Base-by-base conservation (phyloP, 2,329 filamentous ascomycete genomes). In the Blastomyces gilchristii region DNA sequence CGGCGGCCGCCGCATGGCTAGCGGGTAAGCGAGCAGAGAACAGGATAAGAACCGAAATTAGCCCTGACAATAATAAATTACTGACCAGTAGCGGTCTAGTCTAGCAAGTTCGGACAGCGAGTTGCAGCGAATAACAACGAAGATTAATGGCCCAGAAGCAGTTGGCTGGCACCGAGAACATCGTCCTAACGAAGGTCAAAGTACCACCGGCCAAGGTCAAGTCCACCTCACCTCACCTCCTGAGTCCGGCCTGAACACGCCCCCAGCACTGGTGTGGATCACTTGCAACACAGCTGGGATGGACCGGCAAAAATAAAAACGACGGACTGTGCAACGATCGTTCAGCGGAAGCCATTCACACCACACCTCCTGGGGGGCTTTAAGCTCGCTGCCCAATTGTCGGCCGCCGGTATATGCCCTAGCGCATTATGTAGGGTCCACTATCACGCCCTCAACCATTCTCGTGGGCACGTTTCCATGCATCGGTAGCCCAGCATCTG, bases 281-380 rank as follows among this genome's bases (percentile, higher is more conserved):
- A 60, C 52, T 58, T 34, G 56, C 62, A 65, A 62, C 62, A 63
- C 59, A 64, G 58, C 60, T 62, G 47, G 60, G 61, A 65, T 60
- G 43, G 25, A 25, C 34, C 28, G 60, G 25, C 39, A 28, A 63
- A 62, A 50, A 63, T 41, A 63, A 62, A 63, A 63, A 59, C 62
- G 62, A 59, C 62, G 64, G 64, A 63, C 62, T 65, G 60, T 65
- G 64, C 62, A 64, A 65, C 54, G 45, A 60, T 57, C 57, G 28
- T 50, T 62, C 63, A 34, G 61, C 60, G 39, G 62, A 50, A 58
- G 37, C 56, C 56, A 58, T 58, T 45, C 56, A 45, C 56, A 28
- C 39, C 39, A 45, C 34, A 37, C 37, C n/a, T 56, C 9, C 14
- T 22, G 52, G 22, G 28, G n/a, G 7, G 3, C 12, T 41, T 60